Base-by-base conservation (phyloP, 305 asterid species). In the Striga hermonthica region DNA sequence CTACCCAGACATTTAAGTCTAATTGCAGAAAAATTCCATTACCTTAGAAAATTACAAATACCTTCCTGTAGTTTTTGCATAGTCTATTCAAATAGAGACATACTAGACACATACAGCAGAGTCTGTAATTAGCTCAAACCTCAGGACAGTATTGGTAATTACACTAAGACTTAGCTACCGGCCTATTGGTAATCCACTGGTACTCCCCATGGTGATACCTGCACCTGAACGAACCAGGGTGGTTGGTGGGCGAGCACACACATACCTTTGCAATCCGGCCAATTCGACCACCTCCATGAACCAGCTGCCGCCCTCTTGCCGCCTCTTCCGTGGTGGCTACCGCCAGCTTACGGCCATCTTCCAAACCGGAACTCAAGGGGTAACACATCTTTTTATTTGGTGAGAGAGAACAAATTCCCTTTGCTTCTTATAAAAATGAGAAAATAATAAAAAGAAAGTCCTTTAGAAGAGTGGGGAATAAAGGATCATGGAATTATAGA, bases 201-300 rank as follows among this genome's bases (percentile, higher is more conserved):
- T 89, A 89, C 45, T 79, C 81, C 53, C 83, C 71, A 66, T 74
- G 96, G 79, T 89, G 98, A 7, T 75, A 87, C 78, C 95, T 81
- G 59, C 98, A 89, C 89, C 90, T 67, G 81, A 91, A 91, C 9
- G 96, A 89, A 16, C 96, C 95, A 4, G 95, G 96, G 56, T 91
- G 98, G 50, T 60, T 66, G 11, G 96, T 86, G 9, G 96, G 96
- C 45, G 98, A 91, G 71, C 98, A 91, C 31, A 89, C 39, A 55
- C 98, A 91, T 52, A 54, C 68, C 79, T 62, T 87, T 54, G 66
- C 59, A 74, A 57, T 62, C 71, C 54, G 71, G 10, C 76, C 65
- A 36, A 76, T 70, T 9, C 37, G 63, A 3, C 74, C 67, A 13
- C 76, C 72, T 9, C 67, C 72, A 49, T 31, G 52, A 58, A 7